These are phyloP conservation scores for Ogataea degrootiae DNA, from an alignment of 805 yeast species.

Conservation along the genomic window DNA sequence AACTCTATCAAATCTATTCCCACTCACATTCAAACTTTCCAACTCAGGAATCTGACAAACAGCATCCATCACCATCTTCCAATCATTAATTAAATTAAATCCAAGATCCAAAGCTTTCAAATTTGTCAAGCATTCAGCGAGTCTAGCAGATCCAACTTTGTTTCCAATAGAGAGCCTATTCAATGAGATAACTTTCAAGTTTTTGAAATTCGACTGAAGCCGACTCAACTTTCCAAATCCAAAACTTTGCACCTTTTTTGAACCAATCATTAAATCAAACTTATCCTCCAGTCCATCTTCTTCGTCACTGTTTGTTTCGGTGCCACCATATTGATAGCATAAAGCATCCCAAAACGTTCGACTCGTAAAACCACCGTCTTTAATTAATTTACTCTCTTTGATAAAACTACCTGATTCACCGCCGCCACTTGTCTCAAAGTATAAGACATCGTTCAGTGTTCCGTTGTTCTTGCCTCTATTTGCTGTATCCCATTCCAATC, in stretches of 20 bases:
- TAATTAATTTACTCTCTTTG: conserved; percentile 33
- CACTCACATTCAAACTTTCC: conserved; percentile 44
- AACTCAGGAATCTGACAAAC: conserved; percentile 34
- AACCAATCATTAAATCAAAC: conserved; percentile 41
- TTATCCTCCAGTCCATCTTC: conserved; percentile 15
- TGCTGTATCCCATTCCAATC: conserved; percentile 83
- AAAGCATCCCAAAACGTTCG: conserved; percentile 45
- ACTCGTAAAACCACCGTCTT: conserved; percentile 11
- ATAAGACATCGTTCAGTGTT: conserved; percentile 41
- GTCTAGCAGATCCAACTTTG: conserved; percentile 7
- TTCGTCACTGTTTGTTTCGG: conserved; percentile 16
- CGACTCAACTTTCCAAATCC: conserved; percentile 59
- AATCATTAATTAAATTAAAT: conserved; percentile 46
- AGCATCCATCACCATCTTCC: conserved; percentile 36
- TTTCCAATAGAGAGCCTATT: conserved; percentile 35
- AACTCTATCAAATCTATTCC: conserved; percentile 37
- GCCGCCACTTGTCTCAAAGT: conserved; percentile 42
- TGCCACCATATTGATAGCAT: conserved; percentile 40
- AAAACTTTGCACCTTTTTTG: conserved; percentile 52
- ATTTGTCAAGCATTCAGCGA: conserved; percentile 13
- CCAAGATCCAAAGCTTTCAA: conserved; percentile 50
- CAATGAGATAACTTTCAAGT: conserved; percentile 47
- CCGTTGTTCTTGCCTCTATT: conserved; percentile 75
- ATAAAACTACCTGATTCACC: conserved; percentile 59
- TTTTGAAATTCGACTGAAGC: conserved; percentile 42